Evolutionary conservation across 2,329 filamentous ascomycete genomes (phyloP), one percentile per base, ranked within the genome.

Genomic region (Penicillium sp.): DNA sequence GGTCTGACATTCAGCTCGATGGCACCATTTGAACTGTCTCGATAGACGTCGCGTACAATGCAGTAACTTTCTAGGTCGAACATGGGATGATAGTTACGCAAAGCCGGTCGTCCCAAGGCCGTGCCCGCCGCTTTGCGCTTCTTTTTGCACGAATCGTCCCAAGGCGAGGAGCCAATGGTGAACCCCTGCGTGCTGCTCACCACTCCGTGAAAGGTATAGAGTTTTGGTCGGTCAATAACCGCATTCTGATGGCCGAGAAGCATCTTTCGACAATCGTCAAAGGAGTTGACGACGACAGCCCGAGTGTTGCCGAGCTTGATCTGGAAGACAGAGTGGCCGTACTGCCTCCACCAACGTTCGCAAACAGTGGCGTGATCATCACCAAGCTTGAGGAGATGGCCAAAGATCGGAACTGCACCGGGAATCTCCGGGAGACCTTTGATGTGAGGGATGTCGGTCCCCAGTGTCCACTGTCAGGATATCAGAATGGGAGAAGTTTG

Each of bases 131-230:
- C 87, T 69, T 89, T 90, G 51, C 88, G 80, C 28, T 86, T 81
- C 42, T 79, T 78, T 66, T 89, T 90, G 69, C 86, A 88, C 1
- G 83, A 88, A 28, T 88, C 86, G 48, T 90, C 86, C 84, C 87
- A 91, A 0, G 88, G 88, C 0, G 85, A 89, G 0, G 87, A 89
- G 0, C 88, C 88, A 47, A 92, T 90, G 0, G 87, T 90, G 67
- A 89, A 87, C 9, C 86, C 87, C 57, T 89, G 84, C 0, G 85
- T 87, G 9, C 79, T 81, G 13, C 86, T 88, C 7, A 90, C 84
- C 1, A 90, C 83, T 0, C 81, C 86, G 67, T 90, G 87, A 64
- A 90, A 90, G 0, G 87, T 90, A 69, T 90, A 87, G 14, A 89
- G 79, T 28, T 77, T 88, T 0, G 88, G 88, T 1, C 88, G 81